phyloP scores from a whole-genome alignment of 2,329 filamentous ascomycete species.

The Fusarium citri region DNA sequence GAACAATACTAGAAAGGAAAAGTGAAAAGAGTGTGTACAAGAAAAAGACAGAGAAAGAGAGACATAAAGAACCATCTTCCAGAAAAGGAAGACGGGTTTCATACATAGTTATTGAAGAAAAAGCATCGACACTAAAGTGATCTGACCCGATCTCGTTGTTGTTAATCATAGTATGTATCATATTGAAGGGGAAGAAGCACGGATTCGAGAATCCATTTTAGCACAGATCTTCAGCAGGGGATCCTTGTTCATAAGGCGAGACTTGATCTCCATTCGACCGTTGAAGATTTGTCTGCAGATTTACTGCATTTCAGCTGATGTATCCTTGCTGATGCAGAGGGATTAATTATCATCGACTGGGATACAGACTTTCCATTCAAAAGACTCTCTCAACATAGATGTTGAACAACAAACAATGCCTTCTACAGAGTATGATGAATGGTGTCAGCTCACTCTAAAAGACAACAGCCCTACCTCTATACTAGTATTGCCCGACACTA shows the following conservation, averaged over 20 bases:
- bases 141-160: constrained; percentile 7
- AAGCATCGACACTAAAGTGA: constrained; percentile 27
- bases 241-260: constrained; percentile 9
- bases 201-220: constrained; percentile 24
- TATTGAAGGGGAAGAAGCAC: constrained; percentile 24
- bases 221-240: constrained; percentile 27
- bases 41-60: not conserved
- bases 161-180: not conserved
- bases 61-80: not conserved
- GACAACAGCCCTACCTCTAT: not conserved
- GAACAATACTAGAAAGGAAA: not conserved
- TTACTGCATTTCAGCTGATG: not conserved
- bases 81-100: not conserved
- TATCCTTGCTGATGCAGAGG: not conserved
- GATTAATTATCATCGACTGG: not conserved
- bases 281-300: constrained; percentile 1
- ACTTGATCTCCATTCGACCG: not conserved
- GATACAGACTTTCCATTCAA: not conserved
- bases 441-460: not conserved
- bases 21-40: not conserved
- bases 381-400: not conserved
- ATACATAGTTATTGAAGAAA: constrained; percentile 33
- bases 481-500: not conserved
- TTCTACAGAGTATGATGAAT: not conserved
- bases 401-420: not conserved